Evolutionary conservation across 1,284 basidiomycete species (phyloP).

Genomic region (Marasmius sp.): DNA sequence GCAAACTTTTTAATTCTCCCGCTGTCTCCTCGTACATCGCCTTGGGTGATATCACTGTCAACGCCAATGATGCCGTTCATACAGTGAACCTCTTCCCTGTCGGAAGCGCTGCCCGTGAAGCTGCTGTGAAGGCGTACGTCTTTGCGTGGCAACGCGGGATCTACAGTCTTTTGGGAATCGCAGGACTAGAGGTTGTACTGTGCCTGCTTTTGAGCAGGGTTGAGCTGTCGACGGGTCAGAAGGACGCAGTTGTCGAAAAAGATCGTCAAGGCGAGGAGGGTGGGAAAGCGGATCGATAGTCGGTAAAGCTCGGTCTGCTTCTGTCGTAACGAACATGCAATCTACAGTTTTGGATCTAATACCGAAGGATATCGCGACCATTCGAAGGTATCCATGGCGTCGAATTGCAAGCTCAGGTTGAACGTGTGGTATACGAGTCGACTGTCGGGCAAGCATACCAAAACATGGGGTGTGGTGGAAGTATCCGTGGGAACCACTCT

Average conservation of each 20-base stretch:
- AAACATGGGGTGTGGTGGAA: too few relatives aligned
- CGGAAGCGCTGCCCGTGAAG: background rate
- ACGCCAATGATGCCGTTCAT: conserved; percentile 11
- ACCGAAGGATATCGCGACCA: too few relatives aligned
- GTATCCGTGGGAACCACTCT: too few relatives aligned
- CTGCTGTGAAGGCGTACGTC: conserved; percentile 12
- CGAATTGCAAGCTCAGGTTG: too few relatives aligned
- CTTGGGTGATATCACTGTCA: background rate
- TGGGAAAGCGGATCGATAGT: too few relatives aligned
- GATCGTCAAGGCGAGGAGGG: background rate
- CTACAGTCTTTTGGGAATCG: conserved; percentile 10
- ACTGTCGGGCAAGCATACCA: too few relatives aligned
- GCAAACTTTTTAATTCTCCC: conserved; percentile 3
- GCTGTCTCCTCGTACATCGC: background rate
- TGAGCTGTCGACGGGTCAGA: background rate
- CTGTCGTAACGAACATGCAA: too few relatives aligned
- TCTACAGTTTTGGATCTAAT: too few relatives aligned
- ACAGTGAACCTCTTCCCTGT: conserved; percentile 6
- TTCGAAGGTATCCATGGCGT: too few relatives aligned
- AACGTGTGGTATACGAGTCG: too few relatives aligned
- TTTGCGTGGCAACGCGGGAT: conserved; percentile 14
- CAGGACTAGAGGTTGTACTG: conserved; percentile 12
- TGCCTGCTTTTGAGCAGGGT: conserved; percentile 13
- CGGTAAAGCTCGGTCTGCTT: too few relatives aligned
- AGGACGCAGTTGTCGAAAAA: background rate